Evolutionary conservation across 2,329 filamentous ascomycete species (phyloP).

Genomic region (Alternaria sp.): DNA sequence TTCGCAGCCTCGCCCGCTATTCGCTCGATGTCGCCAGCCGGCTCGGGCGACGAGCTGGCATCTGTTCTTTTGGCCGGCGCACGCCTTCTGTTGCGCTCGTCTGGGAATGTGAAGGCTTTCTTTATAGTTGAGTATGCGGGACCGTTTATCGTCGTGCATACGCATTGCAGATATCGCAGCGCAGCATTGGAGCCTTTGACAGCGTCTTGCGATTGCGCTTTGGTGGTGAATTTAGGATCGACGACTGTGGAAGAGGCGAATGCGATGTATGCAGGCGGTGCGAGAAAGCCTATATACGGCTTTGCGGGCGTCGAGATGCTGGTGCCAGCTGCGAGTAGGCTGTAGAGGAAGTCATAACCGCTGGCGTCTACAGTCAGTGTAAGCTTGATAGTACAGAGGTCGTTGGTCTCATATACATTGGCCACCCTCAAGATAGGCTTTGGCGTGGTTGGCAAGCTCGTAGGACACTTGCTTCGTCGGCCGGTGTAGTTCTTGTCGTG

Average conservation of each 20-base stretch:
- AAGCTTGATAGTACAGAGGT: not conserved
- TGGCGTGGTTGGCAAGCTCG: conserved; percentile 47
- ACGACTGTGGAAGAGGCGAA: conserved; percentile 83
- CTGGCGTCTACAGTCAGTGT: conserved; percentile 36
- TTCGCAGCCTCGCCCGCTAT: conserved; percentile 63
- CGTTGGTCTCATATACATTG: conserved; percentile 34
- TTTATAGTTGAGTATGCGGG: conserved; percentile 70
- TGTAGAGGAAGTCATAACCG: conserved; percentile 46
- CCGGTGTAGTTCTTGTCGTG: conserved; percentile 38
- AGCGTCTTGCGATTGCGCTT: conserved; percentile 68
- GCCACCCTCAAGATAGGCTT: conserved; percentile 47
- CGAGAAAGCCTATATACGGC: conserved; percentile 64
- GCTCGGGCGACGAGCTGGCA: conserved; percentile 36
- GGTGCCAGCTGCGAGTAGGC: conserved; percentile 42
- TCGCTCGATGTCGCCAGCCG: conserved; percentile 52
- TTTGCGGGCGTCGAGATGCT: conserved; percentile 46
- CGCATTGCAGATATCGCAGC: conserved; percentile 72
- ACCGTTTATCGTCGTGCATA: conserved; percentile 72
- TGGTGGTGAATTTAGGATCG: conserved; percentile 80
- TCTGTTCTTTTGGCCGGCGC: conserved; percentile 25
- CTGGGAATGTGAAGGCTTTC: conserved; percentile 74
- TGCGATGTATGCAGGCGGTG: conserved; percentile 76
- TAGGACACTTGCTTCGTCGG: conserved; percentile 45
- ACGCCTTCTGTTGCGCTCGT: conserved; percentile 36
- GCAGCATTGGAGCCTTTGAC: conserved; percentile 71